phyloP scores from a whole-genome alignment of 2,329 filamentous ascomycete species.

The Scedosporium boydii region DNA sequence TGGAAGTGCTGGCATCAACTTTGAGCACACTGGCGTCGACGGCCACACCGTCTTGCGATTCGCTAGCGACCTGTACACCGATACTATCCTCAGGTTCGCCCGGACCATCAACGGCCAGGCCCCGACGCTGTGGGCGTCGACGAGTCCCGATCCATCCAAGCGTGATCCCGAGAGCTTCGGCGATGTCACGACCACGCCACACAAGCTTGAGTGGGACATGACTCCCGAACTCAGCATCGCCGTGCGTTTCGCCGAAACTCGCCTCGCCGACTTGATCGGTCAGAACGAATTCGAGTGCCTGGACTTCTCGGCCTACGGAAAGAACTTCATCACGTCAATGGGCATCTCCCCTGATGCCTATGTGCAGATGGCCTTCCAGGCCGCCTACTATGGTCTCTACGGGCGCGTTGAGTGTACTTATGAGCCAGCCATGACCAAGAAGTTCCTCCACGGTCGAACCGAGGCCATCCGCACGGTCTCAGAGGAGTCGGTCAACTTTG shows the following conservation, averaged over 20 bases:
- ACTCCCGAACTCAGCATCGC: conserved; percentile 82
- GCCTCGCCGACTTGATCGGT: conserved; percentile 85
- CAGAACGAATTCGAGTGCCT: conserved; percentile 94
- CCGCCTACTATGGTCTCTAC: conserved; percentile 94
- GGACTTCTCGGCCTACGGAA: conserved; percentile 82
- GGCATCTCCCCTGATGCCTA: conserved; percentile 96
- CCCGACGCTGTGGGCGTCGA: conserved; percentile 82
- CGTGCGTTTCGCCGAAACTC: conserved; percentile 87
- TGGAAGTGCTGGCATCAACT: conserved; percentile 96
- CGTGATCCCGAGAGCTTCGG: conserved; percentile 86
- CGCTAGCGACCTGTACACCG: conserved; percentile 92
- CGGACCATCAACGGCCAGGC: conserved; percentile 91
- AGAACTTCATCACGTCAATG: conserved; percentile 96
- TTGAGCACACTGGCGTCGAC: conserved; percentile 96
- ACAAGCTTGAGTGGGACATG: conserved; percentile 98
- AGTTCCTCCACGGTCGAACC: conserved; percentile 85
- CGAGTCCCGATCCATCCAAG: conserved; percentile 85
- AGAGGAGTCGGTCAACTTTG: conserved; percentile 73
- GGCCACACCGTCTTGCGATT: conserved; percentile 95
- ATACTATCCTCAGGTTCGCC: conserved; percentile 93
- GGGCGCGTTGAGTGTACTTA: conserved; percentile 91
- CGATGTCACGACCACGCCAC: conserved; percentile 84
- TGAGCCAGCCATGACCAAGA: conserved; percentile 97
- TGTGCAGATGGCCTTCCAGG: conserved; percentile 98
- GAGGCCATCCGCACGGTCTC: conserved; percentile 87